These are phyloP conservation scores for sorghum (Sorghum bicolor) DNA, from an alignment of 176 grass and related monocot genomes.

Conservation along the genomic window Sorghum_bicolor_NCBIv3 NC_012870.2:62021001-62021500, in stretches of 20 bases:
- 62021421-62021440: constrained; percentile 83
- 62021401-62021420: constrained; percentile 86
- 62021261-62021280: constrained; percentile 90
- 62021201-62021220: constrained; percentile 61
- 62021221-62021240: constrained; percentile 91
- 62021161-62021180: constrained; percentile 82
- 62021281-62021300: constrained; percentile 91
- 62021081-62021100: constrained; percentile 53
- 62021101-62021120: constrained; percentile 60
- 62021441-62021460: constrained; percentile 85
- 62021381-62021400: constrained; percentile 88
- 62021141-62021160: constrained; percentile 91
- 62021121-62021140: constrained; percentile 67
- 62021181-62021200: constrained; percentile 35
- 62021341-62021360: constrained; percentile 83
- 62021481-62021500: constrained; percentile 71
- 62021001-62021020: constrained; percentile 70
- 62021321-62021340: constrained; percentile 85
- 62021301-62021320: constrained; percentile 85
- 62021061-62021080: constrained; percentile 87
- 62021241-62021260: constrained; percentile 90
- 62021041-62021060: constrained; percentile 88
- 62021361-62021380: constrained; percentile 83
- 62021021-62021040: constrained; percentile 93
- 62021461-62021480: constrained; percentile 91